A percentile compares a stretch with the other conserved stretches of the same genome.
Evolutionary conservation across 2,329 filamentous ascomycete genomes (phyloP).

Genomic region (Phialophora tarda): DNA sequence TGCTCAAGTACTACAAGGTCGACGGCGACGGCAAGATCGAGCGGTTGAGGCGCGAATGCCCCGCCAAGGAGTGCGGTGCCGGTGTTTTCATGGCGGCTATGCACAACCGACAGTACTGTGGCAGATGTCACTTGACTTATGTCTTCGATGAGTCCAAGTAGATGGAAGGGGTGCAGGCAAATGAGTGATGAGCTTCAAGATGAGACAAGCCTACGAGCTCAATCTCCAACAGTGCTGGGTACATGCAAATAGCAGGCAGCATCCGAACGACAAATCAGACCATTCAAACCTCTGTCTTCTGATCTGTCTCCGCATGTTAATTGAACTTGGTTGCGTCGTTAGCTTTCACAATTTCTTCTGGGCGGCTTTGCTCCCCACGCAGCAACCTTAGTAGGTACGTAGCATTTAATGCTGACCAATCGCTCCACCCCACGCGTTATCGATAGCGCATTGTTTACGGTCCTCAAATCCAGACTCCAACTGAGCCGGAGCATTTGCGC

Average conservation of each 20-base stretch:
- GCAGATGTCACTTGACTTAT: slow-evolving; percentile 57
- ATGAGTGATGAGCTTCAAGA: neutral
- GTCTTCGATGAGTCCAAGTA: slow-evolving; percentile 42
- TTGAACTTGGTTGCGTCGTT: neutral
- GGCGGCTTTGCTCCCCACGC: neutral
- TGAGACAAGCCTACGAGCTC: neutral
- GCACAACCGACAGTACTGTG: slow-evolving; percentile 99
- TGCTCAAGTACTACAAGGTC: slow-evolving; percentile 99
- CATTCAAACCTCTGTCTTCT: neutral
- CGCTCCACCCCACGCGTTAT: slow-evolving; percentile 1
- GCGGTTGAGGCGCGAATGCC: slow-evolving; percentile 98
- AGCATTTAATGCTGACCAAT: neutral
- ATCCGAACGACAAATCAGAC: neutral
- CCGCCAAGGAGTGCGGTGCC: slow-evolving; percentile 92
- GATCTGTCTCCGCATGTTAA: neutral
- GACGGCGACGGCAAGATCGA: slow-evolving; percentile 99
- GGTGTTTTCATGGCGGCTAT: slow-evolving; percentile 99
- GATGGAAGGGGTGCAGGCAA: neutral
- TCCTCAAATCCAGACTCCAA: neutral
- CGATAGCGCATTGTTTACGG: slow-evolving; percentile 6
- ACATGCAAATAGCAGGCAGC: slow-evolving; percentile 9
- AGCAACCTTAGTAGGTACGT: neutral
- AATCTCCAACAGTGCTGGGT: neutral
- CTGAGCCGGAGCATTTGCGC: neutral
- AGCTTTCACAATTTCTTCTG: neutral